Conservation (phyloP, 1,284 basidiomycete genomes). For the Austropuccinia psidii region DNA sequence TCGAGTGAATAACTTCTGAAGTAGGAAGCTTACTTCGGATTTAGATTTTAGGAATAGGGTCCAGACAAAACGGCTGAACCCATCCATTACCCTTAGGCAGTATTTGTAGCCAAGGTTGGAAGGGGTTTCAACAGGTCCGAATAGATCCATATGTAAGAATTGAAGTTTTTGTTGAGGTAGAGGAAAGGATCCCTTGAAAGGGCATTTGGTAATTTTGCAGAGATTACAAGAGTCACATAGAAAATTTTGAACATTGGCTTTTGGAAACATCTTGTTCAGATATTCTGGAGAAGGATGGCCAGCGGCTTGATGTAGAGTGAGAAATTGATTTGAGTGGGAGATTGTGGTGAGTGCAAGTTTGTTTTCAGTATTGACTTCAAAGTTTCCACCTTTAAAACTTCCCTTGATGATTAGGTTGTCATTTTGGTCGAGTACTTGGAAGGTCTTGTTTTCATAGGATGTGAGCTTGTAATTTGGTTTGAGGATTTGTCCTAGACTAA, state of each 20-base stretch:
- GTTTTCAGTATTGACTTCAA: too few relatives aligned
- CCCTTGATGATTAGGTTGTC: too few relatives aligned
- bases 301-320: neutral
- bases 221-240: neutral
- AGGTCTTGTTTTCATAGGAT: too few relatives aligned
- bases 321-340: neutral
- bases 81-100: neutral
- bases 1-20: neutral
- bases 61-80: slow-evolving; percentile 15
- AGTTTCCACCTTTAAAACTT: too few relatives aligned
- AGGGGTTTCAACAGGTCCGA: neutral
- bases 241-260: neutral
- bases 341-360: too few relatives aligned
- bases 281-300: neutral
- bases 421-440: too few relatives aligned
- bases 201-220: neutral
- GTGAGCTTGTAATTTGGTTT: too few relatives aligned
- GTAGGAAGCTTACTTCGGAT: neutral
- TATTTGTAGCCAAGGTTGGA: neutral
- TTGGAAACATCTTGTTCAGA: neutral
- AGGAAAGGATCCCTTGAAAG: neutral
- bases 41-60: neutral
- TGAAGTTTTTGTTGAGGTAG: neutral
- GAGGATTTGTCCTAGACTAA: too few relatives aligned
- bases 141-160: neutral